phyloP scores from a whole-genome alignment of 306 rosid species.

The Aeschynomene evenia region DNA sequence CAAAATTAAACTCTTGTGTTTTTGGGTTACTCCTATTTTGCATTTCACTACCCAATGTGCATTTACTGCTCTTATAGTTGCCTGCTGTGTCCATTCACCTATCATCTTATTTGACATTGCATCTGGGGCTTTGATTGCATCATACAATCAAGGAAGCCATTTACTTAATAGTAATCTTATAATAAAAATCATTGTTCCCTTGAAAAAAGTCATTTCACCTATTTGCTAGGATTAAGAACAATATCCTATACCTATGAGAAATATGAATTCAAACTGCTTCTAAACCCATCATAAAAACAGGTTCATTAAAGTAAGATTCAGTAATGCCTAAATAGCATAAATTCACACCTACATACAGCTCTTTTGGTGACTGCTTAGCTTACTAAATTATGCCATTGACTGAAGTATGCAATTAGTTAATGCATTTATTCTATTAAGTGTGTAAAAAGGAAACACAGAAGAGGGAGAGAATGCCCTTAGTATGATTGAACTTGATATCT shows the following conservation, averaged over 20 bases:
- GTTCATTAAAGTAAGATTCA: background rate
- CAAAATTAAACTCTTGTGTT: too few relatives aligned
- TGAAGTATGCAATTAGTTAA: background rate
- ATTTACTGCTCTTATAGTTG: background rate
- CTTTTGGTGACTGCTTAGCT: background rate
- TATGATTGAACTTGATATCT: too few relatives aligned
- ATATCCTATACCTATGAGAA: background rate
- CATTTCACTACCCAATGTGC: background rate
- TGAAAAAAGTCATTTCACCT: background rate
- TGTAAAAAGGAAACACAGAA: too few relatives aligned
- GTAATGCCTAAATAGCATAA: background rate
- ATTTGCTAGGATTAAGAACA: background rate
- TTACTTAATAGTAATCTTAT: background rate
- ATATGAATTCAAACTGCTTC: background rate
- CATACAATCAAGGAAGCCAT: background rate
- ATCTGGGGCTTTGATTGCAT: background rate
- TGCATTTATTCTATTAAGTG: background rate
- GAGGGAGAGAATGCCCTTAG: too few relatives aligned
- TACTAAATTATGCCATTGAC: background rate
- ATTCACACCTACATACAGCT: background rate
- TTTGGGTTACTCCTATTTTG: background rate
- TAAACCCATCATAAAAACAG: background rate
- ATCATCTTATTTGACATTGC: background rate
- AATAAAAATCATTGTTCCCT: background rate
- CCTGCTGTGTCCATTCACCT: background rate